Percentiles rank a stretch among this genome's conserved stretches.
phyloP scores from a whole-genome alignment of 2,329 filamentous ascomycete genomes.

The Ophiostoma ips region DNA sequence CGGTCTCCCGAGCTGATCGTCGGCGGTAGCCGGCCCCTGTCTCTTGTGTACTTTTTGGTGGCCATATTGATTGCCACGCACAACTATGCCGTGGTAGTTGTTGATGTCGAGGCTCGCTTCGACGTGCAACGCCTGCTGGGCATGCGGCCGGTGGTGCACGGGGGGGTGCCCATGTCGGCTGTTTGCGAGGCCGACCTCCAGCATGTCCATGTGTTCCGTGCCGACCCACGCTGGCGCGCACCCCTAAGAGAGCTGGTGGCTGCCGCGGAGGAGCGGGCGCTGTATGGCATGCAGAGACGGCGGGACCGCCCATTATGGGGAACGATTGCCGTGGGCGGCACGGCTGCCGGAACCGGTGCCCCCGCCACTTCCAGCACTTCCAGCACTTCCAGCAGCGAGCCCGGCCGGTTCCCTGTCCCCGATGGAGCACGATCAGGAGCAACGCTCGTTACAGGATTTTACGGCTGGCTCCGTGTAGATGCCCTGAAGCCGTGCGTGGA shows the following conservation, averaged over 20 bases:
- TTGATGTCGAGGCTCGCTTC: conserved; percentile 43
- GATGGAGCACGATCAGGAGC: conserved; percentile 2
- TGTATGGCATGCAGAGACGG: conserved; percentile 34
- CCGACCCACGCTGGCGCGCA: conserved; percentile 19
- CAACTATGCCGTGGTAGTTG: conserved; percentile 34
- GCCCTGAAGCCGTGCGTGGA: background rate
- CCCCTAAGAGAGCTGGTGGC: conserved; percentile 22
- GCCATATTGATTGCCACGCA: conserved; percentile 36
- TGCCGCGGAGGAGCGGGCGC: conserved; percentile 32
- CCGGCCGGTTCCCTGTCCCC: conserved; percentile 6
- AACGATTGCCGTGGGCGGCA: conserved; percentile 37
- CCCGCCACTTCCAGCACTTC: no score
- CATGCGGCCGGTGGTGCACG: conserved; percentile 6
- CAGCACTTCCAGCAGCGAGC: conserved; percentile 7
- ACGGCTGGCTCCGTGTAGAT: conserved; percentile 37
- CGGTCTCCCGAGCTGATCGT: conserved; percentile 34
- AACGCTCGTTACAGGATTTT: conserved; percentile 26
- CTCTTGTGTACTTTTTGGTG: conserved; percentile 42
- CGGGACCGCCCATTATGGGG: conserved; percentile 41
- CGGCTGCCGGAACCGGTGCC: conserved; percentile 1
- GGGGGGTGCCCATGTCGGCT: background rate
- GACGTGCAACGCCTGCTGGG: conserved; percentile 34
- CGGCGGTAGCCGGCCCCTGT: conserved; percentile 34
- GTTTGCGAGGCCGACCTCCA: conserved; percentile 24
- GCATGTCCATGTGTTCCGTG: conserved; percentile 37